Base-by-base conservation (phyloP, 2,329 filamentous ascomycete genomes). In the Dactylellina parvicollis region DNA sequence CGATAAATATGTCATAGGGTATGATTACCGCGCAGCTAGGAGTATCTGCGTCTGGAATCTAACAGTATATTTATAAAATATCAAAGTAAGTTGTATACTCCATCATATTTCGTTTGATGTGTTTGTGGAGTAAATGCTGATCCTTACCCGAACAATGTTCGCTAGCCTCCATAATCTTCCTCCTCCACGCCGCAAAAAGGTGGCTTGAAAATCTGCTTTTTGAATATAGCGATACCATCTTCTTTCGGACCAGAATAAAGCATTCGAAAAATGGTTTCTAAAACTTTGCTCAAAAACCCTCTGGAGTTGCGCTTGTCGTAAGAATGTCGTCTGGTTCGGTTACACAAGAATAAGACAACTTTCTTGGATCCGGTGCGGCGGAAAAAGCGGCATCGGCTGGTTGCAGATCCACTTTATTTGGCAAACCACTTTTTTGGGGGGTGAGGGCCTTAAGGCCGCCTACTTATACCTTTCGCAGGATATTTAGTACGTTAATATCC, bases 141-240 rank as follows among this genome's bases (percentile, higher is more conserved):
- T 71, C 66, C 38, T 47, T 71, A 56, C 66, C 66, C 14, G 52
- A 67, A 67, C 32, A 26, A 30, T 16, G 28, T 34, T 57, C 52
- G 42, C 44, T 67, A 67, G 62, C 28, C 24, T 14, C 44, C 32
- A 14, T 22, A 54, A 47, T 3, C 8, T 18, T 20, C 42, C 8
- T 8, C 20, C 57, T 12, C 36, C 52, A 64, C 56, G 66, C 66
- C 66, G 66, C 66, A 61, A 71, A 71, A 71, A 71, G 22, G 66
- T 57, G 66, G 66, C 57, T 69, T 71, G 50, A 64, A 70, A 71
- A 62, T 62, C 49, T 62, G 57, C 66, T 56, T 56, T 71, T 57
- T 34, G 16, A 28, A 28, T 26, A 71, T 64, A 49, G 22, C 38
- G 5, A 24, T 18, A 10, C 32, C 57, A 46, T 44, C 40, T 30